Evolutionary conservation across 2,329 filamentous ascomycete genomes (phyloP).

Genomic region (Lachnellula hyalina): DNA sequence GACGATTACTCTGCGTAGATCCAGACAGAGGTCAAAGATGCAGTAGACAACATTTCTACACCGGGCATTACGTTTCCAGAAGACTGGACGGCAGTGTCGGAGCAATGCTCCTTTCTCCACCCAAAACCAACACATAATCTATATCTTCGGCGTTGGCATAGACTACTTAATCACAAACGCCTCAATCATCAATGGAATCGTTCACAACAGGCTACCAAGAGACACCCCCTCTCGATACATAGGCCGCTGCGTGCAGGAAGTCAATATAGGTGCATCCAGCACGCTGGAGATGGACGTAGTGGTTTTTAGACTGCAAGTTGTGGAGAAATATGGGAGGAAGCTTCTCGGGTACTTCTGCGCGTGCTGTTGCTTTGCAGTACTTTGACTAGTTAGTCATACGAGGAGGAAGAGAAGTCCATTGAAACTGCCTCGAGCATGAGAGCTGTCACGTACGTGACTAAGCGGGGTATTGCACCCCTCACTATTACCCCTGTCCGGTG

Average conservation of each 20-base stretch:
- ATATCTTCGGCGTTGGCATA: slow-evolving; percentile 42
- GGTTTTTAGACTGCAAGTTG: slow-evolving; percentile 49
- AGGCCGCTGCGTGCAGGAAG: slow-evolving; percentile 49
- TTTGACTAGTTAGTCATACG: neutral
- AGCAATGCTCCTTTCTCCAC: slow-evolving; percentile 39
- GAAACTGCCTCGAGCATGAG: no score
- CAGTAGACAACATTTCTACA: no score
- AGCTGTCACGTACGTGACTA: no score
- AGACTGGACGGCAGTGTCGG: no score
- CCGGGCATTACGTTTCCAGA: no score
- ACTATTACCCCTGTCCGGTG: no score
- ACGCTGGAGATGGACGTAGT: slow-evolving; percentile 50
- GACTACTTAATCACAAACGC: slow-evolving; percentile 6
- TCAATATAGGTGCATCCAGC: slow-evolving; percentile 40
- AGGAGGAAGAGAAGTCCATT: no score
- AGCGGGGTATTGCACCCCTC: no score
- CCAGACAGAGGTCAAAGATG: no score
- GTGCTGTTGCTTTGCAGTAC: neutral
- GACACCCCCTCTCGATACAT: slow-evolving; percentile 49
- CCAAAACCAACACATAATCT: slow-evolving; percentile 45
- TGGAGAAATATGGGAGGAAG: slow-evolving; percentile 45
- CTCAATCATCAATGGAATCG: slow-evolving; percentile 11
- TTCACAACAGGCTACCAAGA: slow-evolving; percentile 46
- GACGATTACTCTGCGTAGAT: no score
- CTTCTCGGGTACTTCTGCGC: slow-evolving; percentile 35